Base-by-base conservation (phyloP, 495 filamentous ascomycete genomes). In the Lophium mytilinum region DNA sequence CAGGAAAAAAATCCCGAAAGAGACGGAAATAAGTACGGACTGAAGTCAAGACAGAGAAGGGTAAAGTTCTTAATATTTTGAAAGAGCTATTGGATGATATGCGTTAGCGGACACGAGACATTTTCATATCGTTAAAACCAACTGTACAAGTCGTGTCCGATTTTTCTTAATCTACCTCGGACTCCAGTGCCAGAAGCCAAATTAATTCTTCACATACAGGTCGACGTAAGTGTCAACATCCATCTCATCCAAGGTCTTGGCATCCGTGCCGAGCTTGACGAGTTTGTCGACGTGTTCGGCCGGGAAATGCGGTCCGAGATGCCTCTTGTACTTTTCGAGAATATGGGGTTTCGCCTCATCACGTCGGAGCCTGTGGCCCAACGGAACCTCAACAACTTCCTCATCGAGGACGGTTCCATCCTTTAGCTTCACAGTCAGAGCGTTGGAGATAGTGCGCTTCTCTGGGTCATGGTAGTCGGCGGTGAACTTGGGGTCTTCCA, bases 331-430 rank as follows among this genome's bases (percentile, higher is more conserved):
- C 79, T 98, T 98, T 63, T 81, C 83, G 57, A 96, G 70, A 56
- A 98, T 94, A 69, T 96, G 85, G 41, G 93, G 93, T 79, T 97
- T 98, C 60, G 94, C 93, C 79, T 98, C 93, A 68, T 93, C 89
- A 66, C 93, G 84, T 57, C 93, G 81, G 63, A 94, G 78, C 60
- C 84, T 87, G 77, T 98, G 93, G 55, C 93, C 93, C 49, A 98
- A 80, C 37, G 93, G 93, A 37, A 94, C 93, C 76, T 97, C 90
- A 35, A 98, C 85, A n/a, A 87, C 84, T 37, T 92, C 82, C 73
- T 98, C 93, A 14, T 90, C 83, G 17, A 96, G 80, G 18, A 89
- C 79, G n/a, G 91, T 96, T 67, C 93, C 93, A 64, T 98, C 94
- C 66, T 94, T 90, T 46, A 98, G 78, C 64, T 84, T 90, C 45